phyloP scores from a whole-genome alignment of 2,329 filamentous ascomycete species.

The Hymenoscyphus scutula region DNA sequence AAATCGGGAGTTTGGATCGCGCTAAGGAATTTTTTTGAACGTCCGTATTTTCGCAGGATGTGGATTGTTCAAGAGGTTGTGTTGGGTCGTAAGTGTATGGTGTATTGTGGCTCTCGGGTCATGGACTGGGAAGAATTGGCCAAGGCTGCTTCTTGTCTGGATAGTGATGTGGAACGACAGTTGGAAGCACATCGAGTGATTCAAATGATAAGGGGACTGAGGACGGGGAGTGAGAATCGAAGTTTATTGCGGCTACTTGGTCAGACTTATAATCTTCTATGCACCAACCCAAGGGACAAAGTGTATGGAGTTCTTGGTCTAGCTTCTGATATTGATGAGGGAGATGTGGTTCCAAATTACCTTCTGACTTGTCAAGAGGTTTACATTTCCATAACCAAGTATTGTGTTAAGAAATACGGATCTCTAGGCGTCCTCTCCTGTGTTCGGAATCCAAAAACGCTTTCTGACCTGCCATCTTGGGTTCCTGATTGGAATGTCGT shows the following conservation, averaged over 20 bases:
- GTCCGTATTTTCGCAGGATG: neutral
- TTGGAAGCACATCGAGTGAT: neutral
- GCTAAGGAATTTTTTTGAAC: neutral
- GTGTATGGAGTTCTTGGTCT: neutral
- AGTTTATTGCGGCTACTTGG: neutral
- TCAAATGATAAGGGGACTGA: neutral
- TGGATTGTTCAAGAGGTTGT: neutral
- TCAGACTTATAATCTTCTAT: neutral
- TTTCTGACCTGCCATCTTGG: neutral
- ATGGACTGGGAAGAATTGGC: neutral
- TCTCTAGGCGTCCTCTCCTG: neutral
- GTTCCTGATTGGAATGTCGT: neutral
- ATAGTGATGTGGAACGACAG: neutral
- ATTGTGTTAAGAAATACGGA: neutral
- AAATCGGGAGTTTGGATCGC: neutral
- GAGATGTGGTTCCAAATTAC: neutral
- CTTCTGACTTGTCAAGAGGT: neutral
- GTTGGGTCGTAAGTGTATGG: neutral
- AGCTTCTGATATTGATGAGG: neutral
- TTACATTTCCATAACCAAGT: neutral
- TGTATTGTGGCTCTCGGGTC: neutral
- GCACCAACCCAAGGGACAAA: neutral
- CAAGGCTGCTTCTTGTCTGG: neutral
- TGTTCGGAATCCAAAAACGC: neutral
- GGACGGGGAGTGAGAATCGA: neutral